phyloP scores from a whole-genome alignment of 768 basidiomycete species.

The Tricholomella constricta region DNA sequence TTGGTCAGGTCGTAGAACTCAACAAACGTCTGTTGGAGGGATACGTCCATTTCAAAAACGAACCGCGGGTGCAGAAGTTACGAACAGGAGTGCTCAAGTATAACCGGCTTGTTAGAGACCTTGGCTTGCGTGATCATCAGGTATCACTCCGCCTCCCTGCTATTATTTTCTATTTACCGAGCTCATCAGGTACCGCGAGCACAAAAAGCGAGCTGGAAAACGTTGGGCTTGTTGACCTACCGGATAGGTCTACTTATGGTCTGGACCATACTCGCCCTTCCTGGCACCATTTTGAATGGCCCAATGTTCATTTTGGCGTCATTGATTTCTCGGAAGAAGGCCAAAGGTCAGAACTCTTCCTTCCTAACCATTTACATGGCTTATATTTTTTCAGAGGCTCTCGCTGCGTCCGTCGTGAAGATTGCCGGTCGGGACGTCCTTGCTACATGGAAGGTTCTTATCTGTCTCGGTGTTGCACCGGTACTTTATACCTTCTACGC shows the following conservation, averaged over 20 bases:
- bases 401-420: constrained; percentile 94
- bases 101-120: constrained; percentile 82
- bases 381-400: constrained; percentile 65
- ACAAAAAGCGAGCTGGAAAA: constrained; percentile 84
- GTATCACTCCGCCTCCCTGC: constrained; percentile 33
- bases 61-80: constrained; percentile 83
- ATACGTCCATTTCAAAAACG: constrained; percentile 90
- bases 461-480: constrained; percentile 89
- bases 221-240: constrained; percentile 80
- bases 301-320: constrained; percentile 93
- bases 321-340: constrained; percentile 84
- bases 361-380: neutral
- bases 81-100: constrained; percentile 83
- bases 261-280: constrained; percentile 86
- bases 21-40: constrained; percentile 93
- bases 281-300: constrained; percentile 88
- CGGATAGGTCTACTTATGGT: constrained; percentile 72
- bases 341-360: constrained; percentile 59
- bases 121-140: constrained; percentile 94
- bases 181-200: constrained; percentile 76
- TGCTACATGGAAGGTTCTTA: constrained; percentile 96
- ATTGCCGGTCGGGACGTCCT: constrained; percentile 96
- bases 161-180: constrained; percentile 4
- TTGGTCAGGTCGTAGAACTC: constrained; percentile 95
- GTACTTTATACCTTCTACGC: constrained; percentile 85